These are phyloP conservation scores for Aspergillus carlsbadensis DNA, from an alignment of 495 filamentous ascomycete genomes.

Conservation along the genomic window DNA sequence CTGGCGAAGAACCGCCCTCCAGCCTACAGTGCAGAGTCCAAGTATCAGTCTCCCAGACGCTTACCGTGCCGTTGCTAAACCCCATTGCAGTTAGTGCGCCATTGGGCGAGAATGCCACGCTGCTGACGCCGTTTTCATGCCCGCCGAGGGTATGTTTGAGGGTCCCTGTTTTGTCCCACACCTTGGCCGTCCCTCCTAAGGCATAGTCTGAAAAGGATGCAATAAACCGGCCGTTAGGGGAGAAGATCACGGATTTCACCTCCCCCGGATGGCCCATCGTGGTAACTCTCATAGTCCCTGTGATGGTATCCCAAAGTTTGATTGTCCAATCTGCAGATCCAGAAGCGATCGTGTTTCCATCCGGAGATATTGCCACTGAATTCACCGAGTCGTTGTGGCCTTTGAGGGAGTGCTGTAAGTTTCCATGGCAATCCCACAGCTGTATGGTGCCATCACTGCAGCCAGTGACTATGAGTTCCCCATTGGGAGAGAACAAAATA, in stretches of 20 bases:
- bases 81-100: too few relatives aligned
- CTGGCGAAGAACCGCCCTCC: too few relatives aligned
- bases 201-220: too few relatives aligned
- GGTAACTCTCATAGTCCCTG: background rate
- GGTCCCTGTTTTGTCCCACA: too few relatives aligned
- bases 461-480: background rate
- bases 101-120: background rate
- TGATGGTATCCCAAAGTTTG: conserved; percentile 13
- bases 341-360: conserved; percentile 9
- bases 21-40: too few relatives aligned
- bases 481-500: background rate
- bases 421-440: background rate
- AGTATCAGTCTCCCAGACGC: too few relatives aligned
- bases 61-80: too few relatives aligned
- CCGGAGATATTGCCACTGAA: conserved; percentile 1
- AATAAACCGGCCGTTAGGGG: too few relatives aligned
- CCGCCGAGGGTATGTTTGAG: too few relatives aligned
- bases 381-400: background rate
- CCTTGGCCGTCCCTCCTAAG: too few relatives aligned
- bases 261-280: background rate
- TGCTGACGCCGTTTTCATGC: background rate
- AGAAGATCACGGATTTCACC: background rate
- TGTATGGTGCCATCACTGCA: background rate
- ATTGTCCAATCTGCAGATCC: conserved; percentile 21
- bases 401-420: background rate